phyloP scores from a whole-genome alignment of 768 basidiomycete species.

The Lentinus brumalis region DNA sequence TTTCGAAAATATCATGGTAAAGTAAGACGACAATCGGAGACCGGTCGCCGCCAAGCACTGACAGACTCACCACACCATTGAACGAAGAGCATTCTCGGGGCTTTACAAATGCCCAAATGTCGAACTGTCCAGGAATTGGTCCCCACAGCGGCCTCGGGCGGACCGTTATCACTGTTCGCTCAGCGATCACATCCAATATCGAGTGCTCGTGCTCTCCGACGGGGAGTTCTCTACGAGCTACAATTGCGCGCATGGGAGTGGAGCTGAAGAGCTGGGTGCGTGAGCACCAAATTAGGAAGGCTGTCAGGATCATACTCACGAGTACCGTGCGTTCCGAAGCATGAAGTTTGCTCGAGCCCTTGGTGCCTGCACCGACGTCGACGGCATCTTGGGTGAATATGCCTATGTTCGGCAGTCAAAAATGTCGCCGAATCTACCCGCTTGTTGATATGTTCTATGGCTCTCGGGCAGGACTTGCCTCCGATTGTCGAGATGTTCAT shows the following conservation, averaged over 20 bases:
- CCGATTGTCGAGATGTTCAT: not conserved
- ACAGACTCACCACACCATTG: not conserved
- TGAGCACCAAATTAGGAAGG: not conserved
- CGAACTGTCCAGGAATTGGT: conserved; percentile 2
- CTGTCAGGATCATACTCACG: conserved; percentile 14
- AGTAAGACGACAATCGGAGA: not conserved
- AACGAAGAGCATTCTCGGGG: not conserved
- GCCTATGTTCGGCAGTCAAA: conserved; percentile 1
- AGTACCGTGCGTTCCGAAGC: conserved; percentile 4
- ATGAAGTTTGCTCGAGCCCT: conserved; percentile 5
- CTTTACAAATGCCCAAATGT: not conserved
- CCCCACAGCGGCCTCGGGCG: conserved; percentile 3
- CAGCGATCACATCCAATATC: conserved; percentile 8
- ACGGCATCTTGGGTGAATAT: not conserved
- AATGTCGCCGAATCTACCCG: not conserved
- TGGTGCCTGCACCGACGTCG: conserved; percentile 17
- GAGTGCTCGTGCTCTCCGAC: not conserved
- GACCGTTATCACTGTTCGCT: conserved; percentile 13
- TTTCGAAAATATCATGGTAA: not conserved
- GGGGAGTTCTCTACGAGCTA: conserved; percentile 8
- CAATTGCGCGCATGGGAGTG: conserved; percentile 12
- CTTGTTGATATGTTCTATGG: not conserved
- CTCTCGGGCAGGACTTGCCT: not conserved
- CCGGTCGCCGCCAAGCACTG: not conserved
- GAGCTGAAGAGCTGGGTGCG: conserved; percentile 13